These are phyloP conservation scores for Bruguiera parviflora DNA, from an alignment of 345 rosid species.

Conservation along the genomic window DNA sequence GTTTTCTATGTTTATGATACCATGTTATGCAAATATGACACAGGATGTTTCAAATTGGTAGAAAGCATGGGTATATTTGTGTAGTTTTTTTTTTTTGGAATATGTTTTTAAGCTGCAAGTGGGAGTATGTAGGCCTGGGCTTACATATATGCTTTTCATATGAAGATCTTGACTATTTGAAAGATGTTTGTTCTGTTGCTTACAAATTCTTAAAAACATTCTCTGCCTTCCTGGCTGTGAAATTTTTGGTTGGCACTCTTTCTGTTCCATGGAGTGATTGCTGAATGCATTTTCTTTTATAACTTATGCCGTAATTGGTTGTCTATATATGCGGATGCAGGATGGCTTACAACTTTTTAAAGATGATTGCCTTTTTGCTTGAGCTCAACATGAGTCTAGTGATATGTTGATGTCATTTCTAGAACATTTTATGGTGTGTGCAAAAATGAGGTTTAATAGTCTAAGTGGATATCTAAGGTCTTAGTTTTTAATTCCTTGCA, in stretches of 20 bases:
- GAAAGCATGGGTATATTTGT: no score
- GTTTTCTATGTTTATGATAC: background rate
- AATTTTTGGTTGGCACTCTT: no score
- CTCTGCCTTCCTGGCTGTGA: background rate
- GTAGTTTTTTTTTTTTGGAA: no score
- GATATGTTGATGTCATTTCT: no score
- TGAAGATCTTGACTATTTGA: background rate
- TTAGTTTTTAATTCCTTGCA: no score
- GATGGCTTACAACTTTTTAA: background rate
- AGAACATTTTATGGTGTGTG: no score
- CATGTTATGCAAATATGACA: no score
- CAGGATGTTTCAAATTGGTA: no score
- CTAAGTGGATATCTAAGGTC: background rate
- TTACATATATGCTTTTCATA: background rate
- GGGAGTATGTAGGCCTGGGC: no score
- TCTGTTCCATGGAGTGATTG: background rate
- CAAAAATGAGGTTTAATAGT: background rate
- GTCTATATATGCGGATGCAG: no score
- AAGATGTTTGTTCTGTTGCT: background rate
- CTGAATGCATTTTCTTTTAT: background rate
- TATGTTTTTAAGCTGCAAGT: no score
- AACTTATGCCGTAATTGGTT: no score
- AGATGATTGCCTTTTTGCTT: background rate
- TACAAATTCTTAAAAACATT: background rate
- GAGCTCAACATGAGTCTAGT: background rate